A percentile compares a stretch with the other conserved stretches of the same genome.
Evolutionary conservation across 768 basidiomycete genomes (phyloP).

Genomic region (Psilocybe tampanensis): DNA sequence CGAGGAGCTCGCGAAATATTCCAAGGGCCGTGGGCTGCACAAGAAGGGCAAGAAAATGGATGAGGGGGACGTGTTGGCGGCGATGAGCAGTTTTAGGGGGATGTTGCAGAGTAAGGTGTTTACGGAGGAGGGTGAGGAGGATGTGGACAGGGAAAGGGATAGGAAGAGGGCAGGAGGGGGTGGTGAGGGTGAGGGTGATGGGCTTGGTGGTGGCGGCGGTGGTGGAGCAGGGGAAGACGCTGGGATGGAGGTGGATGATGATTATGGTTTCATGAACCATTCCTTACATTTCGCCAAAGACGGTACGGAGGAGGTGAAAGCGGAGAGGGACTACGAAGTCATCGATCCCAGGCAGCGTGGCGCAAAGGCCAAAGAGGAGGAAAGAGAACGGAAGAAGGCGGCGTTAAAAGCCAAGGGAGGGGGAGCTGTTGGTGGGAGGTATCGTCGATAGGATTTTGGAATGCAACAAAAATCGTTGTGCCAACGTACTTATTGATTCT

Average conservation of each 20-base stretch:
- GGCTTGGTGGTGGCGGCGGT: conserved; percentile 21
- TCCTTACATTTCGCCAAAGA: conserved; percentile 78
- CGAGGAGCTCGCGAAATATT: conserved; percentile 83
- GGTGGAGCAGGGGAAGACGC: conserved; percentile 22
- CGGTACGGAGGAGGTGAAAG: conserved; percentile 78
- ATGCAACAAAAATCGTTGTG: too few relatives aligned
- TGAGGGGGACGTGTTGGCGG: conserved; percentile 71
- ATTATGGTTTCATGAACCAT: conserved; percentile 75
- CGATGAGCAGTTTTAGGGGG: conserved; percentile 69
- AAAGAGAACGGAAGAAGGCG: conserved; percentile 61
- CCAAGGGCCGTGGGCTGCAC: conserved; percentile 61
- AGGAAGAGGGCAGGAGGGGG: background rate
- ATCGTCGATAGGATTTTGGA: conserved; percentile 16
- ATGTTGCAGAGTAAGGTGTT: conserved; percentile 56
- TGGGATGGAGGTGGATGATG: conserved; percentile 78
- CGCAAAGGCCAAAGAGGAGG: conserved; percentile 78
- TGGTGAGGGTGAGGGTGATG: conserved; percentile 16
- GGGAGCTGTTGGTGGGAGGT: conserved; percentile 35
- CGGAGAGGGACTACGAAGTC: conserved; percentile 86
- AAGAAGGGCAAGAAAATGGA: conserved; percentile 66
- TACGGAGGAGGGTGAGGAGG: conserved; percentile 25
- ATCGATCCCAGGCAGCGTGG: conserved; percentile 80
- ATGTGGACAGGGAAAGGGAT: conserved; percentile 15
- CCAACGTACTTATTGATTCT: too few relatives aligned
- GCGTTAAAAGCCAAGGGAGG: conserved; percentile 36